Conservation (phyloP, 371 early-diverging fungal genomes). For the Thermomucor indicae-seudaticae region DNA sequence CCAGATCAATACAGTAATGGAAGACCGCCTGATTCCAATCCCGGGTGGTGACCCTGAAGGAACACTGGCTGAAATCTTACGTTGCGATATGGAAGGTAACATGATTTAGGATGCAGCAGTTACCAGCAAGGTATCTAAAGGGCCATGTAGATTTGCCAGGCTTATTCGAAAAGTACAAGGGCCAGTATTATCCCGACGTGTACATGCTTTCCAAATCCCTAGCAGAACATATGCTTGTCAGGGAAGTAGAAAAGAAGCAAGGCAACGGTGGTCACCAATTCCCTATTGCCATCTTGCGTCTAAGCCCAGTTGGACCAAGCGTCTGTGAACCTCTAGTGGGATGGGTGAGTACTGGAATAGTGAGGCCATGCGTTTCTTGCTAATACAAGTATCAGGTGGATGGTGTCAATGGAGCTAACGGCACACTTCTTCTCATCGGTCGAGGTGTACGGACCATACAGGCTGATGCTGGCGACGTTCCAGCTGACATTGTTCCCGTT, state of each 20-base stretch:
- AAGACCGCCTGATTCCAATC: conserved; percentile 45
- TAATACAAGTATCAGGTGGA: conserved; percentile 31
- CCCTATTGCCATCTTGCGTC: conserved; percentile 52
- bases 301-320: conserved; percentile 52
- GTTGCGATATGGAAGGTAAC: conserved; percentile 13
- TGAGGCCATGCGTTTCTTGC: not conserved
- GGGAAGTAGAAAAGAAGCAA: conserved; percentile 35
- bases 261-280: conserved; percentile 15
- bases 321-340: conserved; percentile 54
- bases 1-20: conserved; percentile 14
- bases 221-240: conserved; percentile 50
- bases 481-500: conserved; percentile 54
- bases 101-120: conserved; percentile 6
- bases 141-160: conserved; percentile 8
- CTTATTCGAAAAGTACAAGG: conserved; percentile 7
- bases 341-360: conserved; percentile 41
- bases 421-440: conserved; percentile 33
- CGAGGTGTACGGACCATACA: conserved; percentile 34
- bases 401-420: conserved; percentile 56
- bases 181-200: conserved; percentile 45
- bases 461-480: conserved; percentile 25
- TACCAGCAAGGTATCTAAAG: conserved; percentile 10
- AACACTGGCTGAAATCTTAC: conserved; percentile 20
- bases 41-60: conserved; percentile 37
- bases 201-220: conserved; percentile 55